Base-by-base conservation (phyloP, 106 monocot genomes). In the Acorus calamus region DNA sequence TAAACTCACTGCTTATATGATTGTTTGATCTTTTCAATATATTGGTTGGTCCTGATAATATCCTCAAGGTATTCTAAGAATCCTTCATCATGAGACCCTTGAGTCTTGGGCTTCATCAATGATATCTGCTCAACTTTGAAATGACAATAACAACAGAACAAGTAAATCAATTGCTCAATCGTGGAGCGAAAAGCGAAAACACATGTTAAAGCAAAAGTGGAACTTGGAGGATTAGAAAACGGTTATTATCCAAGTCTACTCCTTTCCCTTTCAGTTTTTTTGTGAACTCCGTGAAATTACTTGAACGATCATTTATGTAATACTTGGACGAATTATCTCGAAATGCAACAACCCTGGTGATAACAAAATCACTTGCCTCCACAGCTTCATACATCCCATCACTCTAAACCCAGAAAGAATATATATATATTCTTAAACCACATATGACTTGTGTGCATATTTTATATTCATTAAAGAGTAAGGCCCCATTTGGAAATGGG, bases 41-140 rank as follows among this genome's bases (percentile, higher is more conserved):
- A 98, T 69, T 91, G 84, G 51, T 75, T 79, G 58, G 96, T 98
- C 52, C 96, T 91, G 71, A 98, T 98, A 41, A 98, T 92, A 55
- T 96, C 96, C 62, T 96, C 96, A 5, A 96, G 83, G 67, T 96
- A 96, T 76, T 96, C 96, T 69, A 96, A 78, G 49, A 96, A 96
- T 3, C 96, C 96, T 63, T 91, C 91, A 81, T 98, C 91, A 74
- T 98, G 91, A 14, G 83, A 78, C 4, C 87, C 88, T 73, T 98
- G 96, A 11, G 91, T 71, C 66, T 98, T 98, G 13, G 96, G 96
- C 74, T 92, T 98, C 91, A 98, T 98, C 7, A 98, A 72, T n/a
- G 96, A 98, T 62, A 98, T 98, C 72, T 98, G 96, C 76, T 98
- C 91, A 55, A 98, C 96, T 78, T 98, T n/a, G n/a, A n/a, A n/a